These are phyloP conservation scores for Eucalyptus polyanthemos DNA, from an alignment of 345 rosid species.

Conservation along the genomic window DNA sequence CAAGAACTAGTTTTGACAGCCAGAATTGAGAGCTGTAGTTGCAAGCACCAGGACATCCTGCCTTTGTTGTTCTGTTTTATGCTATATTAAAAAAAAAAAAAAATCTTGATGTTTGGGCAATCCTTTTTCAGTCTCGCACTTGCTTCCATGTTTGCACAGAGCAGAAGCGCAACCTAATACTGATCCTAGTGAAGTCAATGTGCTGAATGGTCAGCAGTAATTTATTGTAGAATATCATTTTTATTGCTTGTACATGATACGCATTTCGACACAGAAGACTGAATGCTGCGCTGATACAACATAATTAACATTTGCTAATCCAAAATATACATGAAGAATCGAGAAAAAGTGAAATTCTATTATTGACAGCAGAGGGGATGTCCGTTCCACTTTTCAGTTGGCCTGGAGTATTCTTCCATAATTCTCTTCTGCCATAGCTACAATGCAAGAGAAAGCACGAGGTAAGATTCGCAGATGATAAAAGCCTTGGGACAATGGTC, in stretches of 20 bases:
- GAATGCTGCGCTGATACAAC: background rate
- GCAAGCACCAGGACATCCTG: background rate
- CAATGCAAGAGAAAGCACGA: background rate
- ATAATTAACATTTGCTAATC: background rate
- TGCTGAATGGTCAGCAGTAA: background rate
- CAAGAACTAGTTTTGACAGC: background rate
- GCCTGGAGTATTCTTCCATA: constrained; percentile 54
- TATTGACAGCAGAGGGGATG: background rate
- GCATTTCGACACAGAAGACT: background rate
- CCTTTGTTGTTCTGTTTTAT: background rate
- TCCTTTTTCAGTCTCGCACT: background rate
- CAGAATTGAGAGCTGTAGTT: background rate
- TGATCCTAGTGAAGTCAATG: background rate
- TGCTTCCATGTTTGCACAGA: background rate
- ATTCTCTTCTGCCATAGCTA: constrained; percentile 44
- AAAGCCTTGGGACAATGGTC: background rate
- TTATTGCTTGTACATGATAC: background rate
- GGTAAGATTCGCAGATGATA: background rate
- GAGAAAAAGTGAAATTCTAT: background rate
- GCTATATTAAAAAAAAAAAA: too few relatives aligned
- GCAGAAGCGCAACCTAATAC: background rate
- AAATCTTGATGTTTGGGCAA: background rate
- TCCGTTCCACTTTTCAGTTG: constrained; percentile 17
- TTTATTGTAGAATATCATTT: background rate
- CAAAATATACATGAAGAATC: background rate